A percentile compares a stretch with the other conserved stretches of the same genome.
Evolutionary conservation across 2,329 filamentous ascomycete species (phyloP).

Genomic region (Hypomyces rosellus): DNA sequence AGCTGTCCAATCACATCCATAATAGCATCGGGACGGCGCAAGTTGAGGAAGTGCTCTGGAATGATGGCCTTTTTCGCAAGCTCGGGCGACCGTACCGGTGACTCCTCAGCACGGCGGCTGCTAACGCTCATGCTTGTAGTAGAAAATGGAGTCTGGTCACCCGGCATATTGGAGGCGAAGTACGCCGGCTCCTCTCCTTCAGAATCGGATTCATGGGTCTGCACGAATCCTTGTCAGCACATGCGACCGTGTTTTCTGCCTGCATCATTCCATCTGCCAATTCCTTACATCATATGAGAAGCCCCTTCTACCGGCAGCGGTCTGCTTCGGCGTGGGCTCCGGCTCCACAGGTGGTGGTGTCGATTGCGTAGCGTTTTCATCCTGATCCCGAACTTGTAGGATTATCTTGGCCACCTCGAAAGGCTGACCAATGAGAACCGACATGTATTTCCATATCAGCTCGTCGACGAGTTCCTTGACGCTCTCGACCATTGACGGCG

Average conservation of each 20-base stretch:
- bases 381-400: slow-evolving; percentile 65
- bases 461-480: slow-evolving; percentile 74
- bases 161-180: slow-evolving; percentile 62
- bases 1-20: slow-evolving; percentile 81
- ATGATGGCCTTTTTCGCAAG: slow-evolving; percentile 25
- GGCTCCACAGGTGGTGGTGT: slow-evolving; percentile 15
- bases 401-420: slow-evolving; percentile 97
- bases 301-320: slow-evolving; percentile 23
- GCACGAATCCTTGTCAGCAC: not conserved
- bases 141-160: slow-evolving; percentile 44
- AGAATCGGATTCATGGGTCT: slow-evolving; percentile 53
- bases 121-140: slow-evolving; percentile 26
- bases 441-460: slow-evolving; percentile 86
- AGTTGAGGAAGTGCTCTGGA: slow-evolving; percentile 54
- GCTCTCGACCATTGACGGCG: slow-evolving; percentile 68
- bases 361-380: slow-evolving; percentile 34
- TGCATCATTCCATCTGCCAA: not conserved
- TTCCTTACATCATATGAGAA: slow-evolving; percentile 32
- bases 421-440: slow-evolving; percentile 82
- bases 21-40: slow-evolving; percentile 73
- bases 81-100: slow-evolving; percentile 23
- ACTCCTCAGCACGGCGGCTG: slow-evolving; percentile 23
- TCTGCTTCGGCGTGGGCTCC: slow-evolving; percentile 22
- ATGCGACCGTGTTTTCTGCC: not conserved
- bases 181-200: slow-evolving; percentile 77